Evolutionary conservation across 225 moss, liverwort and hornwort genomes (phyloP).

Genomic region (Antitrichia curtipendula): DNA sequence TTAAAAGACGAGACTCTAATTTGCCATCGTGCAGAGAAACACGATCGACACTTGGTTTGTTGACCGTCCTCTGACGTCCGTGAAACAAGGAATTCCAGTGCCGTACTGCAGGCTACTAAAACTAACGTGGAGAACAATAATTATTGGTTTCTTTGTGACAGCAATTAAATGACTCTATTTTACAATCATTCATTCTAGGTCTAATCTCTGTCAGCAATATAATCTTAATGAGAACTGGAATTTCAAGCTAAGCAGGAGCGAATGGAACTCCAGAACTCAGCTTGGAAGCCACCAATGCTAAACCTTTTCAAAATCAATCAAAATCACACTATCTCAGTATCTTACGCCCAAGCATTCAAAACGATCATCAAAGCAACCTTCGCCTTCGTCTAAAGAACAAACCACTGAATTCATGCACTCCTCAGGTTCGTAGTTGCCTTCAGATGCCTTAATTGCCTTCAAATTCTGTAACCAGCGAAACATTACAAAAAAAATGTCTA

Average conservation of each 20-base stretch:
- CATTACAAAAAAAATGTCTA: not conserved
- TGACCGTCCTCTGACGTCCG: not conserved
- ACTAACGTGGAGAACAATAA: not conserved
- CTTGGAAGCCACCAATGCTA: not conserved
- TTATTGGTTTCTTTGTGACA: not conserved
- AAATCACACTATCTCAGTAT: not conserved
- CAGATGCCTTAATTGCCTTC: not conserved
- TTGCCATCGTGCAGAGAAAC: not conserved
- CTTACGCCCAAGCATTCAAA: not conserved
- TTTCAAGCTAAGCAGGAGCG: not conserved
- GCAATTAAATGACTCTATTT: not conserved
- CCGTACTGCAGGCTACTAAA: not conserved
- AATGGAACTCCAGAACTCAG: not conserved
- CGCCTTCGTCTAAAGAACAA: not conserved
- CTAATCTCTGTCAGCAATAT: not conserved
- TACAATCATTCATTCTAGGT: not conserved
- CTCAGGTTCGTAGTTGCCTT: not conserved
- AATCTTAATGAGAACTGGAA: not conserved
- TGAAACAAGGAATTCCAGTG: not conserved
- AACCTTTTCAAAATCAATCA: not conserved
- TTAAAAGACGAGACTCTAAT: not conserved
- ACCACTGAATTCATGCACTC: not conserved
- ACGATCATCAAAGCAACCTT: not conserved
- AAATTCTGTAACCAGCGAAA: not conserved
- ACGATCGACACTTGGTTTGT: not conserved